Evolutionary conservation across 495 filamentous ascomycete genomes (phyloP), one percentile per base, ranked within the genome.

Genomic region (Xylaria grammica): DNA sequence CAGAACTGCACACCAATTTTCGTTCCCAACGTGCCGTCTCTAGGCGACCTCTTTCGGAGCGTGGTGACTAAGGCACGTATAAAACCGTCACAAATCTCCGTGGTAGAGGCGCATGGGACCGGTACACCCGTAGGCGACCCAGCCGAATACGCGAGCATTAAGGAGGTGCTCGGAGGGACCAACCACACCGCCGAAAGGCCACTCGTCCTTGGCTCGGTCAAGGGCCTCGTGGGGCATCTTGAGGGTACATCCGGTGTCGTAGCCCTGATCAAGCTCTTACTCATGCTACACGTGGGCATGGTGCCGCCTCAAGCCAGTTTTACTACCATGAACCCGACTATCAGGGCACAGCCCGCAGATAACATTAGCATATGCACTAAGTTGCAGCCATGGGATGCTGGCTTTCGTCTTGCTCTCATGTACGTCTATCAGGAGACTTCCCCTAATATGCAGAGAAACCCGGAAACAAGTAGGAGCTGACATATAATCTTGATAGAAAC

Each of bases 191-290:
- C n/a, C n/a, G n/a, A n/a, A 54, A 5, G 36, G 10, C 72, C 74
- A 0, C 51, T 71, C 0, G 22, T 13, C 0, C 0, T 74, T 1
- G 73, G 79, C 1, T 82, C 82, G 0, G 78, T 84, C 0, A 86
- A 87, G 74, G 67, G 77, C 0, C 59, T 73, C 4, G 59, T 86
- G 2, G 84, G 84, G 11, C 84, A 87, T 59, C 72, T 75, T 0
- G 84, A 86, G 38, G 71, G 70, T 0, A 70, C 79, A 0, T 81
- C 81, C 0, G 84, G 84, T 0, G 58, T 81, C 0, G 45, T 62
- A 0, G 71, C 75, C 0, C 44, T 85, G 1, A 72, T 83, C 34
- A 85, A 85, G 55, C 49, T 77, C 0, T 50, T 84, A 0, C 42
- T 82, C 1, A 83, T 85, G 82, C 76, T 87, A 1, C 71, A 81